Conservation (phyloP, 108 stramenopile genomes). For the Ochromonas danica region DNA sequence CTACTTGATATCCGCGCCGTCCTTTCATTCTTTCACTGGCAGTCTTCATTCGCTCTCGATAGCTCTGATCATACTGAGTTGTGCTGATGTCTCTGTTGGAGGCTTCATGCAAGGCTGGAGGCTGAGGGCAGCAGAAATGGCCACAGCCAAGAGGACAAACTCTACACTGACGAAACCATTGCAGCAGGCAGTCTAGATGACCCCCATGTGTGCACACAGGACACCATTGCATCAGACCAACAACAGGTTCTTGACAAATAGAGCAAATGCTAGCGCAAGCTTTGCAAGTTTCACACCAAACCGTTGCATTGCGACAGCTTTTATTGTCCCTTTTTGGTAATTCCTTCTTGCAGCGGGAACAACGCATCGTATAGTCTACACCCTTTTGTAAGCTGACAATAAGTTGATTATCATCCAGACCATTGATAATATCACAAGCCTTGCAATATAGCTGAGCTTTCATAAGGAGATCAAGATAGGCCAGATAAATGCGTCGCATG, state of each 20-base stretch:
- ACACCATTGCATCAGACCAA: conserved; percentile 8
- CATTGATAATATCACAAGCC: not conserved
- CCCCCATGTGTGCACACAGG: conserved; percentile 4
- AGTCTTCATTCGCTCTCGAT: too few species aligned
- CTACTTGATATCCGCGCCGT: too few species aligned
- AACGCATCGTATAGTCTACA: not conserved
- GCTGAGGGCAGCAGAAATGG: conserved; percentile 4
- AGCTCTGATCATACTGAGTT: too few species aligned
- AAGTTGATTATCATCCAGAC: not conserved
- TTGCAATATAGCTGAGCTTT: not conserved
- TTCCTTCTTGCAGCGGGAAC: not conserved
- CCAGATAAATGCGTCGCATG: not conserved
- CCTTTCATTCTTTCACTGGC: too few species aligned
- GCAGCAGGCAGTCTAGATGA: not conserved
- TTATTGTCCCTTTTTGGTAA: not conserved
- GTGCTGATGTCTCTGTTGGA: too few species aligned
- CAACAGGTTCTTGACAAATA: not conserved
- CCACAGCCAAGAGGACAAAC: not conserved
- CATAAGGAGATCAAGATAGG: not conserved
- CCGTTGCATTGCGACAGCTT: not conserved
- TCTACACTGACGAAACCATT: not conserved
- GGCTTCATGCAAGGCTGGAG: too few species aligned
- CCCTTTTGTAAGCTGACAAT: not conserved
- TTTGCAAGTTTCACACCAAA: too few species aligned
- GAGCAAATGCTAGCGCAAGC: not conserved